Base-by-base conservation (phyloP, 306 rosid genomes). In the Luffa aegyptiaca region DNA sequence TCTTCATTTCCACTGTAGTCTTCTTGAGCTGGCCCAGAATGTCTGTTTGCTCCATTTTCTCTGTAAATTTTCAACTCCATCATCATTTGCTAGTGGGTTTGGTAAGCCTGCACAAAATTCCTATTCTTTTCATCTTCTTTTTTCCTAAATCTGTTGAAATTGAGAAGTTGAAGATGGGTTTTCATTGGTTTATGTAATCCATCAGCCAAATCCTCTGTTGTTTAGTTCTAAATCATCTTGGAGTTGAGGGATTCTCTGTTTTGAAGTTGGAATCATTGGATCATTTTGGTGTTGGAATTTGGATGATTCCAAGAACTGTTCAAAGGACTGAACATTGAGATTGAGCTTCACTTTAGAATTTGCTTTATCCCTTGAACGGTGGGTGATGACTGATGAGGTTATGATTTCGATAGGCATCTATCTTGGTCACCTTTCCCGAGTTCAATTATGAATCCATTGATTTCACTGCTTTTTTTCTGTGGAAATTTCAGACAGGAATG, bases 401-500 rank as follows among this genome's bases (percentile, higher is more conserved):
- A 49, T 73, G 61, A 48, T 49, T 31, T 49, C 12, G 3, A 12
- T 21, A 21, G 11, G 56, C 76, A 45, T 46, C 41, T 71, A 45
- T 46, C 41, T 71, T 6, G 41, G 55, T 71, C 39, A 21, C 76
- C 20, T 71, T 71, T 74, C 78, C 78, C 78, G 78, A 74, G 78
- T 49, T 74, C 18, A 49, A 74, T 74, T 35, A 74, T 74, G 78
- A 74, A 33, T 31, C 78, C 59, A 51, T 74, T 74, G 59, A 74
- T 74, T 74, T 51, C 78, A 13, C 76, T 11, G n/a, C 56, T 46
- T 71, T 26, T 26, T 46, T 71, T 71, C 41, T 21, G 39, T 71
- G 76, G 39, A 45, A 26, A 45, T 2, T 46, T 71, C 41, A 71
- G 76, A 46, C 41, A 6, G 12, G 76, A 46, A 45, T 70, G 76